phyloP scores from a whole-genome alignment of 768 basidiomycete species.

The button mushroom (Agaricus bisporus) region DNA sequence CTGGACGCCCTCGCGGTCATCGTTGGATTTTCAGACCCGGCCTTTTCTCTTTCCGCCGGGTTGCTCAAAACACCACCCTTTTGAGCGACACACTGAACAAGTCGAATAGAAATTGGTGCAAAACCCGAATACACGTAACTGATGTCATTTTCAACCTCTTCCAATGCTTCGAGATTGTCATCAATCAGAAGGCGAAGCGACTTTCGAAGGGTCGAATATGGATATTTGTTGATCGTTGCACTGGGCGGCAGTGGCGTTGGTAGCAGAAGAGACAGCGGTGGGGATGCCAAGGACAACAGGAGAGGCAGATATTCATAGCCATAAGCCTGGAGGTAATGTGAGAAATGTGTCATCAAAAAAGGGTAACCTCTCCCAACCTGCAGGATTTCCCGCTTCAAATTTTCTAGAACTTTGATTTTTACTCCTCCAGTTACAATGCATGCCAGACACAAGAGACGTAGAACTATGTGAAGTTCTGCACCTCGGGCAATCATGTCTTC shows the following conservation, averaged over 20 bases:
- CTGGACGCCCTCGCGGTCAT: slow-evolving; percentile 32
- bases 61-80: slow-evolving; percentile 87
- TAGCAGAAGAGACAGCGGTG: slow-evolving; percentile 62
- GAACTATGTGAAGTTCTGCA: slow-evolving; percentile 69
- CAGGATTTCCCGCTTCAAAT: slow-evolving; percentile 85
- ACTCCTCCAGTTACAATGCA: slow-evolving; percentile 83
- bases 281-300: slow-evolving; percentile 56
- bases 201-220: slow-evolving; percentile 72
- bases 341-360: slow-evolving; percentile 19
- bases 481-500: slow-evolving; percentile 90
- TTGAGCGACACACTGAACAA: slow-evolving; percentile 91
- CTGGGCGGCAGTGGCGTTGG: slow-evolving; percentile 62
- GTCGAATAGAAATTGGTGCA: slow-evolving; percentile 85
- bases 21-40: slow-evolving; percentile 26
- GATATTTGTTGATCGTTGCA: slow-evolving; percentile 49
- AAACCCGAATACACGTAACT: slow-evolving; percentile 96
- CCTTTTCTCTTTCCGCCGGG: slow-evolving; percentile 56
- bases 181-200: slow-evolving; percentile 90
- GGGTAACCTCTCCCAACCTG: slow-evolving; percentile 41
- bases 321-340: slow-evolving; percentile 51
- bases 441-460: slow-evolving; percentile 81
- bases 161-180: slow-evolving; percentile 67
- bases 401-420: slow-evolving; percentile 81
- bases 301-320: slow-evolving; percentile 69
- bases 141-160: slow-evolving; percentile 89